Conservation (phyloP, 2,329 filamentous ascomycete species). For the Niveomyces coronatus region DNA sequence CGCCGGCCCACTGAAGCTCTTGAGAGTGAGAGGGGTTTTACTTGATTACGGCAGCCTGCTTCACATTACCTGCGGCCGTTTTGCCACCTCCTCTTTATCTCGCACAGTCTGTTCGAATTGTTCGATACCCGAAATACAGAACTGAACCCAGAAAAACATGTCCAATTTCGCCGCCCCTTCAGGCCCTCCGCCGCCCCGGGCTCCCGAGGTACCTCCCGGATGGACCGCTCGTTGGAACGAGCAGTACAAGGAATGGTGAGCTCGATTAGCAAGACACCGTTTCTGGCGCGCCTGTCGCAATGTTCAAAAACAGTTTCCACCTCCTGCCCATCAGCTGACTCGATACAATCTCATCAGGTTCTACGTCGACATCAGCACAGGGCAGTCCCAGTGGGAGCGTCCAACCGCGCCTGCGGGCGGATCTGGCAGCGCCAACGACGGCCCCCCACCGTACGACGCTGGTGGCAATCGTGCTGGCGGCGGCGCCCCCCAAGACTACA, state of each 20-base stretch:
- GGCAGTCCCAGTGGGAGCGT: conserved; percentile 83
- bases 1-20: too few relatives aligned
- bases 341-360: conserved; percentile 64
- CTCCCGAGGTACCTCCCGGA: conserved; percentile 54
- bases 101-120: background rate
- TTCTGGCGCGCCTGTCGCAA: too few relatives aligned
- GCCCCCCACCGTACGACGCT: conserved; percentile 58
- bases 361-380: conserved; percentile 83
- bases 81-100: background rate
- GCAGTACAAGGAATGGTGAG: conserved; percentile 75
- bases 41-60: too few relatives aligned
- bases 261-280: too few relatives aligned
- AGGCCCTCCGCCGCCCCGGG: conserved; percentile 47
- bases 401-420: conserved; percentile 59
- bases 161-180: conserved; percentile 42
- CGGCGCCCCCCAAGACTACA: conserved; percentile 40
- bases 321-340: too few relatives aligned
- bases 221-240: conserved; percentile 83
- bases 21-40: too few relatives aligned
- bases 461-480: conserved; percentile 22
- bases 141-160: conserved; percentile 25
- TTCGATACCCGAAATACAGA: background rate
- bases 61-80: too few relatives aligned
- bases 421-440: conserved; percentile 31
- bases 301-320: too few relatives aligned